A percentile compares a stretch with the other conserved stretches of the same genome.
These are phyloP conservation scores for Cystoderma amianthinum DNA, from an alignment of 768 basidiomycete species.

Conservation along the genomic window DNA sequence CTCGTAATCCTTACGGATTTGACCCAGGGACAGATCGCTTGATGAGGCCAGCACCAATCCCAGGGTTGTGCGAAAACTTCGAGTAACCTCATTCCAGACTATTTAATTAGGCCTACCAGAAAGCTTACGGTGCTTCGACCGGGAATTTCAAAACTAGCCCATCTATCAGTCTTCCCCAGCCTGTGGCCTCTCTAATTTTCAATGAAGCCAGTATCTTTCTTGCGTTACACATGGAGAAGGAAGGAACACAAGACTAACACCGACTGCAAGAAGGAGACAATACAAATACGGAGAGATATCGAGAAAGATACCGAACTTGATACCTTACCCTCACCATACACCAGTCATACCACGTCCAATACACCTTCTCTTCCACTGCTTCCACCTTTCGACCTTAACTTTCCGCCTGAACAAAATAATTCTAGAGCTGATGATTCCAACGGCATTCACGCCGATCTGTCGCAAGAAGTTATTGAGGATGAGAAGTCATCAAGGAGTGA, in stretches of 20 bases:
- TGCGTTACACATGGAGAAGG: slow-evolving; percentile 32
- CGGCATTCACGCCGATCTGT: background rate
- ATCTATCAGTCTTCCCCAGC: slow-evolving; percentile 4
- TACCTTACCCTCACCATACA: background rate
- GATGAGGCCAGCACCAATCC: slow-evolving; percentile 15
- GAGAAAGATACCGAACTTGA: background rate
- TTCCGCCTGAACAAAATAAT: too few relatives aligned
- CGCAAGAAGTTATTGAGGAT: background rate
- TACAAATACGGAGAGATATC: background rate
- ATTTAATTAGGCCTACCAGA: slow-evolving; percentile 1
- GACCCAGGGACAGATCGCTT: slow-evolving; percentile 25
- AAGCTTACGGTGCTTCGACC: slow-evolving; percentile 4
- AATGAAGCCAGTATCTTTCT: slow-evolving; percentile 34
- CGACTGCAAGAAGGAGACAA: too few relatives aligned
- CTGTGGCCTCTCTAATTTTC: too few relatives aligned
- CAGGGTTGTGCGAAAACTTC: slow-evolving; percentile 4
- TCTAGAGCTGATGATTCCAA: background rate
- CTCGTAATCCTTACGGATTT: slow-evolving; percentile 12
- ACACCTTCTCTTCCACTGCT: background rate
- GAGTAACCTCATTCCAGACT: slow-evolving; percentile 15
- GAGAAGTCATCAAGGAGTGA: background rate
- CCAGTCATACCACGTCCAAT: too few relatives aligned
- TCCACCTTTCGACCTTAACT: background rate
- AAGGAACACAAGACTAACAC: slow-evolving; percentile 18
- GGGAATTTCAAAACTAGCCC: slow-evolving; percentile 3